Conservation (phyloP, 352 stramenopile species). For the Phytophthora foliorum region DNA sequence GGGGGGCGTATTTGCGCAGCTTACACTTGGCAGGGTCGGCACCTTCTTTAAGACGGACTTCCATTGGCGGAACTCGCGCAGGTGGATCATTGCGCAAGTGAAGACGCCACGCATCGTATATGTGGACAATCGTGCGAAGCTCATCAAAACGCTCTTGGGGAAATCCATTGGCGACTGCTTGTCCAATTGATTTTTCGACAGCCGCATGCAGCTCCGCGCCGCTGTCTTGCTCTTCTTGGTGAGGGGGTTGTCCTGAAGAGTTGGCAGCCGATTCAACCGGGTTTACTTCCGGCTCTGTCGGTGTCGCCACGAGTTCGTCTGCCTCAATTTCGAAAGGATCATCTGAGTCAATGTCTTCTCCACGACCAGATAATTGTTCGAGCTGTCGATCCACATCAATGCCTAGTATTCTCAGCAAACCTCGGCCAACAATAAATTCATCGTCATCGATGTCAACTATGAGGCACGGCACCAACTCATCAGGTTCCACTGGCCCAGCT, state of each 20-base stretch:
- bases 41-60: slow-evolving; percentile 9
- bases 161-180: not conserved
- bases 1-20: slow-evolving; percentile 10
- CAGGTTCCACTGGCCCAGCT: slow-evolving; percentile 3
- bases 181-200: not conserved
- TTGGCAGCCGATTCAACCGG: too few relatives aligned
- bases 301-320: not conserved
- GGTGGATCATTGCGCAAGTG: slow-evolving; percentile 10
- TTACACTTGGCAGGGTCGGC: slow-evolving; percentile 8
- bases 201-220: too few relatives aligned
- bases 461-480: not conserved
- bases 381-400: slow-evolving; percentile 19
- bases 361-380: too few relatives aligned
- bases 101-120: not conserved
- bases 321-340: not conserved
- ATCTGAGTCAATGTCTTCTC: too few relatives aligned
- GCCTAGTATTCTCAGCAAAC: slow-evolving; percentile 2
- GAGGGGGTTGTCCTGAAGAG: too few relatives aligned
- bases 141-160: not conserved
- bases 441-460: slow-evolving; percentile 14
- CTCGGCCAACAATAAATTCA: slow-evolving; percentile 17
- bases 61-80: slow-evolving; percentile 6
- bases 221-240: too few relatives aligned
- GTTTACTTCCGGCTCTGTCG: too few relatives aligned
- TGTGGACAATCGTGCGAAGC: not conserved